Evolutionary conservation across 202 grass and related monocot genomes (phyloP).

Genomic region (Panicum hallii): DNA sequence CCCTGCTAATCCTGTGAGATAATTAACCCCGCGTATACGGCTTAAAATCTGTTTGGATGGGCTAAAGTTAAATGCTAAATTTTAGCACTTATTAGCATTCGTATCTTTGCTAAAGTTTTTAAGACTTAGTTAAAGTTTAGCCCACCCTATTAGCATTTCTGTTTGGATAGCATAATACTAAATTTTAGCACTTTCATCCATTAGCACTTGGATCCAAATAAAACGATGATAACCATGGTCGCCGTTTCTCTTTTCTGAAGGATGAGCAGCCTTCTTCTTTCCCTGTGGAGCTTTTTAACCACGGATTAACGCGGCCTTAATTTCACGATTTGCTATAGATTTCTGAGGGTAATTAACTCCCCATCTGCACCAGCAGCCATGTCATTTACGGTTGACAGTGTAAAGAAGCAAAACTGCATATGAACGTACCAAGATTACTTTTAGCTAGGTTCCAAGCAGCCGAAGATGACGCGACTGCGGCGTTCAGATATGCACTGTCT

Average conservation of each 20-base stretch:
- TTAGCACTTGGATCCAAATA: too few species aligned
- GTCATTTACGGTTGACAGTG: conserved; percentile 3
- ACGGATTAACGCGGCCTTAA: background rate
- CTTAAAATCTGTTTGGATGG: too few species aligned
- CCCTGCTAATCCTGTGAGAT: background rate
- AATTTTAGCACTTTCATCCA: too few species aligned
- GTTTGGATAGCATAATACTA: too few species aligned
- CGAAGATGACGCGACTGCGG: conserved; percentile 38
- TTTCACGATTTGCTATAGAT: background rate
- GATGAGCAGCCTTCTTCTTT: background rate
- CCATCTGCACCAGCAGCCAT: background rate
- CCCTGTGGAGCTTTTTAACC: background rate
- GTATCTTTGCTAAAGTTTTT: too few species aligned
- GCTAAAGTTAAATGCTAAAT: too few species aligned
- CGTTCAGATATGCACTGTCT: conserved; percentile 52
- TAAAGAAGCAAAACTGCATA: background rate
- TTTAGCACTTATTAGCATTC: too few species aligned
- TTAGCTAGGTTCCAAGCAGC: conserved; percentile 43
- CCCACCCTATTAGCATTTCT: too few species aligned
- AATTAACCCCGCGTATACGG: background rate
- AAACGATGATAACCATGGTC: background rate
- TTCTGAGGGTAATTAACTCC: background rate
- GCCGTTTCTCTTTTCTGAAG: background rate
- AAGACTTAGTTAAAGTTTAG: too few species aligned
- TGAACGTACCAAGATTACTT: conserved; percentile 13